Base-by-base conservation (phyloP, 2,329 filamentous ascomycete genomes). In the Talaromyces rugulosus region DNA sequence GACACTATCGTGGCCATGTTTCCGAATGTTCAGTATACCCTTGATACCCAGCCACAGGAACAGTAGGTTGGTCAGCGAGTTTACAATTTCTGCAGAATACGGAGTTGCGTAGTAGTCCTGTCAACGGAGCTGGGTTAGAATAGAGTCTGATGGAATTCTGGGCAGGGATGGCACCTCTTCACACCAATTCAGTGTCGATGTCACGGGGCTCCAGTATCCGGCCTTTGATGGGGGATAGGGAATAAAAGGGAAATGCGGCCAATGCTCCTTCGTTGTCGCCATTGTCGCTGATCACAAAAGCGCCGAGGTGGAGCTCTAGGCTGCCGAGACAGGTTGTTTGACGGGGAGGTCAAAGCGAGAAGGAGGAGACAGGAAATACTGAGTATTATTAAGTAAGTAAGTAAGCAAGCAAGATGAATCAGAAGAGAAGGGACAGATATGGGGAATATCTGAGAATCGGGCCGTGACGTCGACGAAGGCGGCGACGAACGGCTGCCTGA, bases 1-100 rank as follows among this genome's bases (percentile, higher is more conserved):
- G 63, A 96, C 88, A 14, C 76, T 78, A 60, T 92, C 89, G 75
- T 96, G 91, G 16, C 83, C 82, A 75, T 96, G 82, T 65, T 82
- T 83, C 44, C 89, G 71, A 74, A 91, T 96, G 74, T 87, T 92
- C 60, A 81, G 78, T 64, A 95, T 85, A 28, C 93, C 93, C 71
- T 88, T 89, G 66, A 86, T 77, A 7, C 91, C 91, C 23, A 96
- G 83, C 74, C 83, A 90, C 68, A 96, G 81, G 75, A 96, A 96
- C 28, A 95, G 79, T 3, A 90, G 74, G 74, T 96, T 96, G 36
- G 92, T 96, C 34, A 93, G 70, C 3, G 91, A 90, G 76, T 90
- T 94, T 71, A 92, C 85, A 53, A 93, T 86, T 72, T 93, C 90
- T 40, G 90, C 90, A 53, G 87, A 84, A 71, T 92, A 93, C 51